Percentiles rank a stretch among this genome's conserved stretches.
phyloP scores from a whole-genome alignment of 2,329 filamentous ascomycete genomes.

The Exophiala viscosa region DNA sequence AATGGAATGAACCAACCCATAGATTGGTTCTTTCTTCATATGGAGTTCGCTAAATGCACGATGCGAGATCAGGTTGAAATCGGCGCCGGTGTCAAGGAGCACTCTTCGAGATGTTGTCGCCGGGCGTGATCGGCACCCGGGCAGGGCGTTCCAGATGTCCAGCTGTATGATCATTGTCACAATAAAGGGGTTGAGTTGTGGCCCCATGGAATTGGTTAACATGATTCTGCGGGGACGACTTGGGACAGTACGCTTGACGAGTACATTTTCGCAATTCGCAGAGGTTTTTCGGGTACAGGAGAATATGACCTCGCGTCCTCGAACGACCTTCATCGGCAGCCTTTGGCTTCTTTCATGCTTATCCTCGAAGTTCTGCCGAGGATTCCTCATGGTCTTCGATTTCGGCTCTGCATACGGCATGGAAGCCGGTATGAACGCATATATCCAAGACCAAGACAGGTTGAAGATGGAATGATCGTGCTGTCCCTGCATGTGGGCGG shows the following conservation, averaged over 20 bases:
- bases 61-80: slow-evolving; percentile 23
- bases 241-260: background rate
- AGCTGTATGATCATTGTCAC: slow-evolving; percentile 18
- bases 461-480: no score
- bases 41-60: slow-evolving; percentile 11
- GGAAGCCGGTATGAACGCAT: no score
- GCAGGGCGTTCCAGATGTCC: background rate
- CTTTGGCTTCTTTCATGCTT: no score
- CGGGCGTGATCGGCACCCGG: background rate
- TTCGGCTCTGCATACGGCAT: no score
- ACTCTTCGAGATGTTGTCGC: slow-evolving; percentile 17
- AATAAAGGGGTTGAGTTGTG: slow-evolving; percentile 8
- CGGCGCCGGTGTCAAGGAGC: slow-evolving; percentile 22
- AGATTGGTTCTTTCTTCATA: slow-evolving; percentile 8
- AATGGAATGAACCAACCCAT: slow-evolving; percentile 13
- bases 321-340: background rate
- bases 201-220: slow-evolving; percentile 6
- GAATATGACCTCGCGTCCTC: background rate
- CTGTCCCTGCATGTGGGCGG: no score
- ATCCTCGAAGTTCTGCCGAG: background rate
- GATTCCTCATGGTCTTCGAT: background rate
- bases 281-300: background rate
- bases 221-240: background rate
- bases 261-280: background rate
- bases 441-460: no score